Conservation (phyloP, 257 asterid species). For the Perilla frutescens region DNA sequence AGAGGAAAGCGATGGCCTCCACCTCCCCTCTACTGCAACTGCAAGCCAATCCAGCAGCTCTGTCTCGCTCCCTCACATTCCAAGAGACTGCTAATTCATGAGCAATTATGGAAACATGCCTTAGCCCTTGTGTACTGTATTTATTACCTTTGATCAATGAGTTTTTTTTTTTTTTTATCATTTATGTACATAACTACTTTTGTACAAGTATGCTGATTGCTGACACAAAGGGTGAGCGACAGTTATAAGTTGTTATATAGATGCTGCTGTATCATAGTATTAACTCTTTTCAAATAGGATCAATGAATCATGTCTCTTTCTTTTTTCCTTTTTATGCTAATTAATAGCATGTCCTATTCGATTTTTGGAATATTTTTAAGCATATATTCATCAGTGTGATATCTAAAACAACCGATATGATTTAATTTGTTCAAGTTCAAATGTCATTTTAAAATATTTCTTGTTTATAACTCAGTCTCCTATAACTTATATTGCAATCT, state of each 20-base stretch:
- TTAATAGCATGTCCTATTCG: too few species aligned
- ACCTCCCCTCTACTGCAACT: slow-evolving; percentile 55
- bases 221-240: slow-evolving; percentile 21
- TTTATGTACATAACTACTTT: slow-evolving; percentile 30
- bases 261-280: slow-evolving; percentile 25
- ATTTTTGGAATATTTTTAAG: too few species aligned
- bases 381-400: too few species aligned
- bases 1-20: slow-evolving; percentile 41
- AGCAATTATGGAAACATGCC: background rate
- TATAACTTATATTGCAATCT: too few species aligned
- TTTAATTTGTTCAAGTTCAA: too few species aligned
- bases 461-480: too few species aligned
- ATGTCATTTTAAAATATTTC: too few species aligned
- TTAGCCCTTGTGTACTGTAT: background rate
- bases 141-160: slow-evolving; percentile 8
- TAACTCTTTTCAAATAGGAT: slow-evolving; percentile 21
- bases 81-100: slow-evolving; percentile 48
- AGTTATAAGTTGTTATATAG: slow-evolving; percentile 13
- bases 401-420: too few species aligned
- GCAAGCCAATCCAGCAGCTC: slow-evolving; percentile 88
- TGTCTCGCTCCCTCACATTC: slow-evolving; percentile 75
- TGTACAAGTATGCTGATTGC: slow-evolving; percentile 27
- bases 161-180: background rate
- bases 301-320: slow-evolving; percentile 5
- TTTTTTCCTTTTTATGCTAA: background rate